phyloP scores from a whole-genome alignment of 208 protist genomes.

The Giardia muris region DNA sequence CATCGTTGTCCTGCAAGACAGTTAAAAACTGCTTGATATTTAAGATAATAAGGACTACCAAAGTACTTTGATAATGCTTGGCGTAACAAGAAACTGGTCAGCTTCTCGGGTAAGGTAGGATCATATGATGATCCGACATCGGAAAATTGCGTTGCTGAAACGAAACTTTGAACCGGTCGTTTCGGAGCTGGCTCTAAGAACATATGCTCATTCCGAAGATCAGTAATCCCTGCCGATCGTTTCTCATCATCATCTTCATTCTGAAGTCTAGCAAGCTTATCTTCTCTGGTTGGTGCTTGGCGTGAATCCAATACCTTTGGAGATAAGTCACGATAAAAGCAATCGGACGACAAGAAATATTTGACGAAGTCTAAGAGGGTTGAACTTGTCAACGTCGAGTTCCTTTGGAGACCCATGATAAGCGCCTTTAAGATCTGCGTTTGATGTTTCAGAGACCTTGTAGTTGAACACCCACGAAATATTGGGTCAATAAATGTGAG shows the following conservation, averaged over 20 bases:
- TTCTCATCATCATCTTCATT: neutral
- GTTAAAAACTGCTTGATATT: no score
- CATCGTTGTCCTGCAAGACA: no score
- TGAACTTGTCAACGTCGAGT: neutral
- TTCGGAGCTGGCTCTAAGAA: neutral
- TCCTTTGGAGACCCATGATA: neutral
- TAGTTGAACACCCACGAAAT: neutral
- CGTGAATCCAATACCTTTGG: neutral
- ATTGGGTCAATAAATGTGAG: neutral
- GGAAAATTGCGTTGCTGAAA: neutral
- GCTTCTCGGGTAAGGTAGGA: neutral
- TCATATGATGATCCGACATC: neutral
- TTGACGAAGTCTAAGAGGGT: neutral
- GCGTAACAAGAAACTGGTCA: neutral
- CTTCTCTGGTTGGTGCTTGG: neutral
- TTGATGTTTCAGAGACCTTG: neutral
- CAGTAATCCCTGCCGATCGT: neutral
- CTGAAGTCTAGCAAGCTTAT: neutral
- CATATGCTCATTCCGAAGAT: neutral
- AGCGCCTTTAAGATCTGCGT: neutral
- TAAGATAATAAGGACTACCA: neutral
- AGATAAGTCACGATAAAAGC: neutral
- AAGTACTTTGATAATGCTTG: neutral
- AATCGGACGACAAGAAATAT: neutral
- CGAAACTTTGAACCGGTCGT: neutral